Percentiles rank a stretch among this genome's conserved stretches.
These are phyloP conservation scores for Mycena haematopus DNA, from an alignment of 768 basidiomycete species.

Conservation along the genomic window DNA sequence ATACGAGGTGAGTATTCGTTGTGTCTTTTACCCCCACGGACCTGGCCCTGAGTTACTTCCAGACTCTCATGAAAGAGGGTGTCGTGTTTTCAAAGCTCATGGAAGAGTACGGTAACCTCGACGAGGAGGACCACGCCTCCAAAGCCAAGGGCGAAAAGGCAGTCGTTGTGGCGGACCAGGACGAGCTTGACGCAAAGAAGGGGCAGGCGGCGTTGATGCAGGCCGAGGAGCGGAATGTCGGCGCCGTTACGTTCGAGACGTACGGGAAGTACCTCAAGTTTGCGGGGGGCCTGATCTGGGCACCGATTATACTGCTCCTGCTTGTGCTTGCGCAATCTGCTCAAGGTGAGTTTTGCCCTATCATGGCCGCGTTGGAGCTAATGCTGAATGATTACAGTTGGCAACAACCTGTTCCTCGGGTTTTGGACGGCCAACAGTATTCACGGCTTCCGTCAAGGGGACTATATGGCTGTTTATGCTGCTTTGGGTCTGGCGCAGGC, in stretches of 20 bases:
- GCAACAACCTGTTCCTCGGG: constrained; percentile 71
- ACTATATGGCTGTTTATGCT: constrained; percentile 72
- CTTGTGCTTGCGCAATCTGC: constrained; percentile 56
- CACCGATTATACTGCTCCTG: constrained; percentile 50
- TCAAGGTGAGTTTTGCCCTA: constrained; percentile 45
- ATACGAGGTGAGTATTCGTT: constrained; percentile 47
- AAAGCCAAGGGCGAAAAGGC: constrained; percentile 28
- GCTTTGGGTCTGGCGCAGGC: constrained; percentile 57
- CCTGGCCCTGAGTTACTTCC: not conserved
- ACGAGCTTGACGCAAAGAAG: constrained; percentile 25
- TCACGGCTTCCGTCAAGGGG: constrained; percentile 57
- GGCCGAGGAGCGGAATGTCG: constrained; percentile 62
- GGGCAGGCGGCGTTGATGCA: constrained; percentile 50
- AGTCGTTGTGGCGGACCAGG: constrained; percentile 2
- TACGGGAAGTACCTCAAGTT: constrained; percentile 55
- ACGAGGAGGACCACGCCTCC: constrained; percentile 41
- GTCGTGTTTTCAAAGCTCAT: constrained; percentile 57
- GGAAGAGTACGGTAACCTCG: constrained; percentile 58
- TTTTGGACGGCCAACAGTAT: constrained; percentile 73
- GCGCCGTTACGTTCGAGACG: constrained; percentile 55
- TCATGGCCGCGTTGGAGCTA: not conserved
- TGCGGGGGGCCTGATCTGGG: constrained; percentile 58
- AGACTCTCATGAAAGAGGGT: constrained; percentile 55
- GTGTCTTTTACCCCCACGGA: not conserved
- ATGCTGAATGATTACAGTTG: constrained; percentile 45